These are phyloP conservation scores for Trichoderma simmonsii DNA, from an alignment of 2,329 filamentous ascomycete genomes.

Conservation along the genomic window DNA sequence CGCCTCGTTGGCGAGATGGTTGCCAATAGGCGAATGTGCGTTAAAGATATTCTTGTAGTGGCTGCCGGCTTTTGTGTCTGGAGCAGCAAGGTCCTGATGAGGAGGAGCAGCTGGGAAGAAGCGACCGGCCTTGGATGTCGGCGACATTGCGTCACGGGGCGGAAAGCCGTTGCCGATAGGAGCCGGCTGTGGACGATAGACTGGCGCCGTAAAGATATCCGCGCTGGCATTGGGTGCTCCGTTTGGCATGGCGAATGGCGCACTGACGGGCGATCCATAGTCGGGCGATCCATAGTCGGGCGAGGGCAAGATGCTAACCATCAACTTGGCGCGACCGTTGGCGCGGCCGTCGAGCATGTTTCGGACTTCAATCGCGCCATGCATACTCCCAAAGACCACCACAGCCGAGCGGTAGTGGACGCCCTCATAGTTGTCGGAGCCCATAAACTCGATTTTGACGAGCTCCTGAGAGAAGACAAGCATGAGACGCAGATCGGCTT, in stretches of 20 bases:
- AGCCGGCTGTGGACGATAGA: conserved; percentile 52
- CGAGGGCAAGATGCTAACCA: conserved; percentile 56
- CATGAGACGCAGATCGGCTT: conserved; percentile 55
- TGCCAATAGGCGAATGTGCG: conserved; percentile 69
- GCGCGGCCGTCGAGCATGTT: conserved; percentile 52
- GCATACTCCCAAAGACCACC: conserved; percentile 50
- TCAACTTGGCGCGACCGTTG: conserved; percentile 50
- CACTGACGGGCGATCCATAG: not conserved
- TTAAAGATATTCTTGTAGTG: conserved; percentile 66
- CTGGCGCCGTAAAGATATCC: conserved; percentile 58
- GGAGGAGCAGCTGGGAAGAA: conserved; percentile 41
- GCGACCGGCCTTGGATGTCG: conserved; percentile 44
- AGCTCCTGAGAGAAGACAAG: conserved; percentile 58
- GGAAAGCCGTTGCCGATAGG: conserved; percentile 63
- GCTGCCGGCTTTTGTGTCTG: conserved; percentile 41
- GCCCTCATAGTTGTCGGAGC: conserved; percentile 49
- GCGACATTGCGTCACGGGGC: conserved; percentile 43
- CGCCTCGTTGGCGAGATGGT: conserved; percentile 58
- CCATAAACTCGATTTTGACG: conserved; percentile 48
- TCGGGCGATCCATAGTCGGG: conserved; percentile 35
- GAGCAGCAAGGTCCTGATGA: conserved; percentile 57
- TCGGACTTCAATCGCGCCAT: conserved; percentile 56
- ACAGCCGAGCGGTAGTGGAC: conserved; percentile 50
- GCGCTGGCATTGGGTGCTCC: conserved; percentile 46
- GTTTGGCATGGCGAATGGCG: not conserved